Base-by-base conservation (phyloP, 1,284 basidiomycete genomes). In the Blastosporella zonata region DNA sequence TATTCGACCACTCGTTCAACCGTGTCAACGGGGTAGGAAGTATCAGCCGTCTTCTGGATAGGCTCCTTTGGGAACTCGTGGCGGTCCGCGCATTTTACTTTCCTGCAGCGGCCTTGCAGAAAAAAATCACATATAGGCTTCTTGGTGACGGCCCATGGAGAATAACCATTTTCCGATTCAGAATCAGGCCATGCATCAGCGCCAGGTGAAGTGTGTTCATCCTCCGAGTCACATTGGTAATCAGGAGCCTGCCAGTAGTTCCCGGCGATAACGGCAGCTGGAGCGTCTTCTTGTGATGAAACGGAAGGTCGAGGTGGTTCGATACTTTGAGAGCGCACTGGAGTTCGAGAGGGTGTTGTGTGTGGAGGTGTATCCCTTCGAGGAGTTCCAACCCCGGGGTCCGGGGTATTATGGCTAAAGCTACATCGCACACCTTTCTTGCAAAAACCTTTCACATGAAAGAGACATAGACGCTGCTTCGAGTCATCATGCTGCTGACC, bases 371-470 rank as follows among this genome's bases (percentile, higher is more conserved):
- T 28, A 10, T 23, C 9, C 43, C 29, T 33, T 7, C 12, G 47
- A 21, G 36, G 27, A n/a, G 15, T 37, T 33, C 21, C 31, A 33
- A 18, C 31, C 31, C 21, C 23, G n/a, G 28, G 5, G 36, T 44
- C 8, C 3, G 31, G 41, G 22, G 23, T 15, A 6, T 46, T 21
- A 9, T 55, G 50, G 42, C 37, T 34, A 17, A 39, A 23, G 22
- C 44, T 47, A 36, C 50, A 52, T 10, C 13, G 41, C 12, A 60
- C 18, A 9, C 67, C 70, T 9, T 45, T 55, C 9, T 6, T 17
- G 41, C 71, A 73, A 53, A 59, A 51, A 0, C 71, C 71, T 57
- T 66, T 66, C 1, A 62, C 63, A 51, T 63, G 66, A 18, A 40
- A 57, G 34, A 57, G 62, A 46, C 71, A 73, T 10, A 51, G 33